Evolutionary conservation across 78 protist genomes (phyloP), one percentile per base, ranked within the genome.

Genomic region (Dictyostelium firmibasis): DNA sequence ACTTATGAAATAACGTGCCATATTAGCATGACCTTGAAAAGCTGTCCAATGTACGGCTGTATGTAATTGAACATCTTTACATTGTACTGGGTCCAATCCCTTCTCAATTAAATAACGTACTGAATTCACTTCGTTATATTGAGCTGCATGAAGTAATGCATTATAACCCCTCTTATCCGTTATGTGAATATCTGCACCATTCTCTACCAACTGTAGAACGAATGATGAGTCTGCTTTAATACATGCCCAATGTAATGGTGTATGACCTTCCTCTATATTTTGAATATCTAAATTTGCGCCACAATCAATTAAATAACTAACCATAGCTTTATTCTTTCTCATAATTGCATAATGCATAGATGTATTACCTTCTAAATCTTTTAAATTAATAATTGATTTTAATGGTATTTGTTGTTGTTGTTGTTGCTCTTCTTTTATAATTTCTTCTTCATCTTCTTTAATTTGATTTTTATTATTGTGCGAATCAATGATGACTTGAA

Each of bases 11-110:
- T 20, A 84, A 14, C 84, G 41, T 27, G 82, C 81, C 81, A 96
- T 36, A 35, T 47, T 64, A 8, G 84, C 94, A 53, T 91, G 92
- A 23, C 97, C 98, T 31, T 91, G 82, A 78, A 75, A 95, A 1
- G 96, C 57, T 5, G 98, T 92, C 96, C 94, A 89, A 57, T 81
- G 77, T 0, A 95, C 81, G 0, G 97, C 84, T 0, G 97, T 96
- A 81, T 91, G 96, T 6, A 95, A 95, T 31, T 87, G 44, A 14
- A 8, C 6, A 41, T 91, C 97, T 29, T 44, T 67, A 18, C 74
- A 25, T 85, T 92, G 92, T 1, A 96, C 41, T 36, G 94, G 33
- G 6, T 57, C 67, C 23, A 78, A 35, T 6, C 96, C 96, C 4
- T 78, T 29, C 18, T 93, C 89, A 20, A 93, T 16, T n/a, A 78